These are phyloP conservation scores for Porcisia deanei DNA, from an alignment of 208 protist species.

Conservation along the genomic window DNA sequence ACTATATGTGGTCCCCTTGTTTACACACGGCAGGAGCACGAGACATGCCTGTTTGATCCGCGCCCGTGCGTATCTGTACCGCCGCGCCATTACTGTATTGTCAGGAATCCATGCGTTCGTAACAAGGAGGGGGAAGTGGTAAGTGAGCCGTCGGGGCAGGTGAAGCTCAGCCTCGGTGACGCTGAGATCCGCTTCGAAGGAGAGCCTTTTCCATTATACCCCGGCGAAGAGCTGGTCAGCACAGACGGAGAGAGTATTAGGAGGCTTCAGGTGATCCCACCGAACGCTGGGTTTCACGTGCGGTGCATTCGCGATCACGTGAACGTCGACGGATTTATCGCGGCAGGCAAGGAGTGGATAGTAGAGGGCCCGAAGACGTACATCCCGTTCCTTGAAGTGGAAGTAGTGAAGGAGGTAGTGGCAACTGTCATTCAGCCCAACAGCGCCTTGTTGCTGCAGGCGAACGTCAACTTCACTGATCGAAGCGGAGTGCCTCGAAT, in stretches of 20 bases:
- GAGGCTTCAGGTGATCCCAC: slow-evolving; percentile 75
- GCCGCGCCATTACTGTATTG: slow-evolving; percentile 64
- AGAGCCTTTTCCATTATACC: slow-evolving; percentile 94
- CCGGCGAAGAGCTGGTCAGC: slow-evolving; percentile 73
- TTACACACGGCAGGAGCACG: slow-evolving; percentile 93
- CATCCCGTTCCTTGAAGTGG: slow-evolving; percentile 85
- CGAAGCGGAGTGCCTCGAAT: slow-evolving; percentile 49
- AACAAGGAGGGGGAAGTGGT: slow-evolving; percentile 38
- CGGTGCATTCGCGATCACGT: slow-evolving; percentile 80
- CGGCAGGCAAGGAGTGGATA: slow-evolving; percentile 92
- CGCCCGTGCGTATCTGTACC: slow-evolving; percentile 69
- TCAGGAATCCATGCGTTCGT: slow-evolving; percentile 71
- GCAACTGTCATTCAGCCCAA: slow-evolving; percentile 82
- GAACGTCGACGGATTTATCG: slow-evolving; percentile 20
- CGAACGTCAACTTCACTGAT: slow-evolving; percentile 78
- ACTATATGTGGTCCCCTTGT: slow-evolving; percentile 89
- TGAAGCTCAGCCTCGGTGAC: slow-evolving; percentile 89
- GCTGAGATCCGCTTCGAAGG: slow-evolving; percentile 88
- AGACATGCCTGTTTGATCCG: slow-evolving; percentile 90
- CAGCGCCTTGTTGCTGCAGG: slow-evolving; percentile 85
- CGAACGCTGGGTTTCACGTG: slow-evolving; percentile 86
- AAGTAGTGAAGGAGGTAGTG: slow-evolving; percentile 67
- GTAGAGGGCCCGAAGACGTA: slow-evolving; percentile 92
- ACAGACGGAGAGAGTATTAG: slow-evolving; percentile 40
- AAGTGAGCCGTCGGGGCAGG: slow-evolving; percentile 71